Conservation (phyloP, 2,329 filamentous ascomycete species). For the Claviceps paspali region DNA sequence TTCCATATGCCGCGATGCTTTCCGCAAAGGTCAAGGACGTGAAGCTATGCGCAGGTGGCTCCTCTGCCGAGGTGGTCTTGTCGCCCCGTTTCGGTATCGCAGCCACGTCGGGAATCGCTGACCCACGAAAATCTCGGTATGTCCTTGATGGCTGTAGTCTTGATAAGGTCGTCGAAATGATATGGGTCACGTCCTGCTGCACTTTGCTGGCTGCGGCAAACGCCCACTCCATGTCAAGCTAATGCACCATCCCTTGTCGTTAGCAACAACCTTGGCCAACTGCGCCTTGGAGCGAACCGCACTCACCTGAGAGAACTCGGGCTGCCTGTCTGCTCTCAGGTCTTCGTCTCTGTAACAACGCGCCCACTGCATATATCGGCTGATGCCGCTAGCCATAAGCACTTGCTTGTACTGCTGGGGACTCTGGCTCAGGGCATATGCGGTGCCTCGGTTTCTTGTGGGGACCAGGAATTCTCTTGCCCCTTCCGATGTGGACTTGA, state of each 20-base stretch:
- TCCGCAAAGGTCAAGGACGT: conserved; percentile 22
- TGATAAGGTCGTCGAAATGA: conserved; percentile 16
- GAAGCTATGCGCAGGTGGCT: conserved; percentile 16
- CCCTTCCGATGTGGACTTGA: conserved; percentile 95
- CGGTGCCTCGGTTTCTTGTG: conserved; percentile 57
- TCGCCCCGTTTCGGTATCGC: conserved; percentile 9
- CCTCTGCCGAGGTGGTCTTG: conserved; percentile 4
- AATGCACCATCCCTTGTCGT: conserved; percentile 3
- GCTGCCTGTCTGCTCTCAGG: conserved; percentile 78
- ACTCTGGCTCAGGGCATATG: conserved; percentile 88
- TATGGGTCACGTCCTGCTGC: conserved; percentile 20
- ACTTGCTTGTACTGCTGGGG: conserved; percentile 99
- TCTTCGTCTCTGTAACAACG: conserved; percentile 94
- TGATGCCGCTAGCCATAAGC: conserved; percentile 78
- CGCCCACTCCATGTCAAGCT: conserved; percentile 88
- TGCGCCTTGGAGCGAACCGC: neutral
- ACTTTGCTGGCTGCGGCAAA: conserved; percentile 46
- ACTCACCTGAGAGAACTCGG: conserved; percentile 78
- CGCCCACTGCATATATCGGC: conserved; percentile 81
- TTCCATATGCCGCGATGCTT: conserved; percentile 65
- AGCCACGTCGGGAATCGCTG: conserved; percentile 17
- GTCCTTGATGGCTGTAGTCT: conserved; percentile 21
- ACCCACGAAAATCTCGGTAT: conserved; percentile 46
- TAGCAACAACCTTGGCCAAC: neutral
- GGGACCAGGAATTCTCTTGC: conserved; percentile 91